phyloP scores from a whole-genome alignment of 257 asterid species.

The Solanum peruvianum region DNA sequence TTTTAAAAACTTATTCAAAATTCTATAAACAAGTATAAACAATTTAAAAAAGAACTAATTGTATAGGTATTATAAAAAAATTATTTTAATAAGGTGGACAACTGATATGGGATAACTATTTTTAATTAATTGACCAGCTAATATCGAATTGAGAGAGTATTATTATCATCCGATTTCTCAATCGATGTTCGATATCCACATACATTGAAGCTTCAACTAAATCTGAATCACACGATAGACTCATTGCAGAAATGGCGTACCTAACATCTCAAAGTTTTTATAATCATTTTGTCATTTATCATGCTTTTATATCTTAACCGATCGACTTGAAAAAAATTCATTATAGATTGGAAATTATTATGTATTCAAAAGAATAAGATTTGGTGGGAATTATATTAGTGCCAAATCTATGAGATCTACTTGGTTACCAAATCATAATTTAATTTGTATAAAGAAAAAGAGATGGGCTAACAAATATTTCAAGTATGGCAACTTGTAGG shows the following conservation, averaged over 20 bases:
- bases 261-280: not conserved
- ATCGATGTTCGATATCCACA: too few relatives aligned
- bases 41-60: not conserved
- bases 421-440: not conserved
- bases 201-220: too few relatives aligned
- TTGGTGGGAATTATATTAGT: not conserved
- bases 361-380: not conserved
- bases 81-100: too few relatives aligned
- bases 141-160: not conserved
- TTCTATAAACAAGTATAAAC: too few relatives aligned
- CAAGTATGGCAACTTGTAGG: not conserved
- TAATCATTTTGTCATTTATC: not conserved
- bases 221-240: too few relatives aligned
- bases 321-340: too few relatives aligned
- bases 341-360: not conserved
- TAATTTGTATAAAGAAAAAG: not conserved
- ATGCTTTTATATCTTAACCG: not conserved
- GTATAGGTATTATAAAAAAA: too few relatives aligned
- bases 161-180: too few relatives aligned
- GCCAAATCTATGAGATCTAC: not conserved
- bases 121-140: not conserved
- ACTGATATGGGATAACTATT: too few relatives aligned
- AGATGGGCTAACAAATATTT: not conserved
- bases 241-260: not conserved
- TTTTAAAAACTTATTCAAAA: fast-evolving